Evolutionary conservation across 2,329 filamentous ascomycete species (phyloP), one percentile per base, ranked within the genome.

Genomic region (Penicillium occitanis): DNA sequence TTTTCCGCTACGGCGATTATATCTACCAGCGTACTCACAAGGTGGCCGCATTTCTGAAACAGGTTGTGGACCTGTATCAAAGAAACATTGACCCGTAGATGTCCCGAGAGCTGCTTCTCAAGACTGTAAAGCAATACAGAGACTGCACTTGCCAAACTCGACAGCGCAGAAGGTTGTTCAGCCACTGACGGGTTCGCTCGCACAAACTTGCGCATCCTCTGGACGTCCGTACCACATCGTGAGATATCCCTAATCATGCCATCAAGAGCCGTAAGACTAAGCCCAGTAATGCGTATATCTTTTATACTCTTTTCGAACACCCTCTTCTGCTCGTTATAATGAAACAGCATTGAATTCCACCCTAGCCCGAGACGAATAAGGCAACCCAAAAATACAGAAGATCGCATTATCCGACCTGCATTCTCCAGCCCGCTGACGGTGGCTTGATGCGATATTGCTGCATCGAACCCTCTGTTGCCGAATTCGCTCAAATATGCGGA

Each of bases 221-320:
- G 78, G 71, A 80, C 75, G 53, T 74, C 68, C 7, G 74, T 77
- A 22, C 79, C 79, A 59, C 77, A 80, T 51, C 70, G 71, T 11
- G 78, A 60, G 19, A 80, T 67, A 33, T 73, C 71, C 19, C 74
- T 65, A 40, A 73, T 71, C 37, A 78, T 59, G 5, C 70, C 71
- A 53, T 77, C 71, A 11, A 83, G 75, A 25, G 80, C 75, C 25
- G 72, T 67, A n/a, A 80, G 73, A 67, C 83, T 87, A 40, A 82
- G 73, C 2, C 86, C 87, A 2, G 83, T 83, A 35, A 85, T 76
- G 1, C 82, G 77, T 1, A 83, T 76, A 63, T 82, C 75, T 3
- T 76, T 71, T 42, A 85, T 73, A 3, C 75, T 75, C 46, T 77
- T 79, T 46, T 78, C 75, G 62, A 82, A 82, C n/a, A 61, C 70